Base-by-base conservation (phyloP, 257 asterid species). In the Anisodus acutangulus region DNA sequence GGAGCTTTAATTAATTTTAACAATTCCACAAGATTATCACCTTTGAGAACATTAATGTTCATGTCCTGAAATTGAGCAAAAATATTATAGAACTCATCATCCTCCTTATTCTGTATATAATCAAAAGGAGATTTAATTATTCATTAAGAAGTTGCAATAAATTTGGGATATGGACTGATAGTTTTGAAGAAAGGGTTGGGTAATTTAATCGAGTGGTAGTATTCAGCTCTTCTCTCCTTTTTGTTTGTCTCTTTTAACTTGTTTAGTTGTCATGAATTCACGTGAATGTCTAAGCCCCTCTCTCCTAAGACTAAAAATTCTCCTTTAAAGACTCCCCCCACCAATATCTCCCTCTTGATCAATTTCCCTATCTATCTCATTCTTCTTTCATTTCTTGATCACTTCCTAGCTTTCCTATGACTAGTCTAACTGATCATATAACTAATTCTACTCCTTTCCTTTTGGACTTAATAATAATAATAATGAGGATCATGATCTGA, bases 191-290 rank as follows among this genome's bases (percentile, higher is more conserved):
- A 92, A 92, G 97, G 94, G 94, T 90, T 92, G 49, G 88, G 93
- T 86, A 83, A 88, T 85, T 86, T 86, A 93, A 90, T 91, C 94
- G 94, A 91, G 98, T 93, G 95, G 97, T 91, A 83, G 93, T 91
- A 91, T 91, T 91, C 93, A 88, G 54, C 91, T 94, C 92, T 89
- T 86, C 60, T 55, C 86, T 89, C 92, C 85, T 89, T 91, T 81
- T 26, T 37, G 82, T 91, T 92, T 89, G 88, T 94, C 95, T 85
- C 84, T n/a, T 91, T 87, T 86, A 31, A 85, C 59, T 84, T 82
- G 84, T 87, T 89, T 89, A 88, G 88, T 51, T 84, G 72, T 85
- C 89, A 87, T 84, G 83, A 72, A 85, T 85, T 89, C 98, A 92
- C 97, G 94, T 92, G 97, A 93, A 89, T 79, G 68, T 57, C 87